Conservation (phyloP, 2,329 filamentous ascomycete species). For the Tolypocladium amazonense region DNA sequence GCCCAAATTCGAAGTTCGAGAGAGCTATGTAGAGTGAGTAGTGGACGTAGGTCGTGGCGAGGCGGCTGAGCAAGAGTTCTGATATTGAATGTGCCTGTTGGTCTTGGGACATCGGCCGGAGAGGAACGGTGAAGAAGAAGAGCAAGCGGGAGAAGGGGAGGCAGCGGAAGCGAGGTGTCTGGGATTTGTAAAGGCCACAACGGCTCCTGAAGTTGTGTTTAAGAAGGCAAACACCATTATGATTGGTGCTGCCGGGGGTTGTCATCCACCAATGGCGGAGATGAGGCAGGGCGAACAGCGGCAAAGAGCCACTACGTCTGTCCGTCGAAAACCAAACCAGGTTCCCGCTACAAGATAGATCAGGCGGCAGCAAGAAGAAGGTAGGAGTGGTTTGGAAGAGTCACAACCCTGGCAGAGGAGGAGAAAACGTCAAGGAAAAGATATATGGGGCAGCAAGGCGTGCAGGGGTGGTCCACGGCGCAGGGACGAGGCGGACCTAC, state of each 20-base stretch:
- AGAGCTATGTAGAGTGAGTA: neutral
- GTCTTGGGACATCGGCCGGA: neutral
- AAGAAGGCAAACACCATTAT: slow-evolving; percentile 16
- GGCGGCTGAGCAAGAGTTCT: neutral
- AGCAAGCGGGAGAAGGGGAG: slow-evolving; percentile 3
- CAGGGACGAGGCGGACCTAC: slow-evolving; percentile 16
- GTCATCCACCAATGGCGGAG: slow-evolving; percentile 22
- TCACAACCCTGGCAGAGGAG: neutral
- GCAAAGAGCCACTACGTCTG: slow-evolving; percentile 17
- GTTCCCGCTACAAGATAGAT: slow-evolving; percentile 1
- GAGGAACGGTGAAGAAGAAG: slow-evolving; percentile 1
- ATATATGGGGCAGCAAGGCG: slow-evolving; percentile 7
- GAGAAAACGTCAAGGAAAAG: slow-evolving; percentile 2
- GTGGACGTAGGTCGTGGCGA: neutral
- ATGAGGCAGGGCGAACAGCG: slow-evolving; percentile 22
- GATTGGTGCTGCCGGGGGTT: slow-evolving; percentile 22
- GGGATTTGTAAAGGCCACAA: slow-evolving; percentile 14
- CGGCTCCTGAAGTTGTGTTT: slow-evolving; percentile 15
- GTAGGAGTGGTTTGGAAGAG: slow-evolving; percentile 2
- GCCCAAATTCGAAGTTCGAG: neutral
- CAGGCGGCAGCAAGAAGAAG: neutral
- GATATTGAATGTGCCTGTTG: neutral
- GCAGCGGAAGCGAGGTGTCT: slow-evolving; percentile 13
- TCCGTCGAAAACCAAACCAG: slow-evolving; percentile 5
- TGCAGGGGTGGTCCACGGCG: slow-evolving; percentile 11